phyloP scores from a whole-genome alignment of 2,329 filamentous ascomycete genomes.

The Bertia moriformis region DNA sequence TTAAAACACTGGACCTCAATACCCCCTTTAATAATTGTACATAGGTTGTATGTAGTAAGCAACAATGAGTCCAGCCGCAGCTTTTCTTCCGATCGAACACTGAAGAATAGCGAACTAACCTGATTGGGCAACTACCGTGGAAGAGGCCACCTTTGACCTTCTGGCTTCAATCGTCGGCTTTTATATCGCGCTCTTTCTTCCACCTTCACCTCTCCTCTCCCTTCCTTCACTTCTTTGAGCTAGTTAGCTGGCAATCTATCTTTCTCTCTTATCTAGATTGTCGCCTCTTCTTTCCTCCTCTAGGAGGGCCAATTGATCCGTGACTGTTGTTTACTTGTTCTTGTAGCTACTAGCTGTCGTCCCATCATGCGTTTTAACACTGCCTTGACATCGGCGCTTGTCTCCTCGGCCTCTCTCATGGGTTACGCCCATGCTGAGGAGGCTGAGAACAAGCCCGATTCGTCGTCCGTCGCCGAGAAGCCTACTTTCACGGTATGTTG shows the following conservation, averaged over 20 bases:
- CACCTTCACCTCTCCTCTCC: neutral
- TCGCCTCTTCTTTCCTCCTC: neutral
- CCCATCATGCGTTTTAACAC: neutral
- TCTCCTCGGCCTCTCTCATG: constrained; percentile 1
- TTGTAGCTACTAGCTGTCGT: neutral
- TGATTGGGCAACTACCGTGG: neutral
- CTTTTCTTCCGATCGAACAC: neutral
- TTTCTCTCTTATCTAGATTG: too few species aligned
- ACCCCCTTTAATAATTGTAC: too few species aligned
- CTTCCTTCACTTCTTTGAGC: neutral
- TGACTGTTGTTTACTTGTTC: neutral
- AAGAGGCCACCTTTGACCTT: constrained; percentile 1
- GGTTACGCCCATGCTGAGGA: neutral
- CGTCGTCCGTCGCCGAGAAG: neutral
- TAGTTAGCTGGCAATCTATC: too few species aligned
- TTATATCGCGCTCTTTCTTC: neutral
- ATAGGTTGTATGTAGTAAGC: too few species aligned
- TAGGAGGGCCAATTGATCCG: neutral
- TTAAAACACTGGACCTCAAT: too few species aligned
- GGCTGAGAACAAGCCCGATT: neutral
- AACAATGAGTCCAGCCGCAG: too few species aligned
- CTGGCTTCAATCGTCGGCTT: neutral
- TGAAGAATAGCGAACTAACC: neutral
- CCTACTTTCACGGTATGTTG: constrained; percentile 1
- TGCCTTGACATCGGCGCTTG: neutral